phyloP scores from a whole-genome alignment of 306 rosid species.

The Astragalus glycyphyllos region DNA sequence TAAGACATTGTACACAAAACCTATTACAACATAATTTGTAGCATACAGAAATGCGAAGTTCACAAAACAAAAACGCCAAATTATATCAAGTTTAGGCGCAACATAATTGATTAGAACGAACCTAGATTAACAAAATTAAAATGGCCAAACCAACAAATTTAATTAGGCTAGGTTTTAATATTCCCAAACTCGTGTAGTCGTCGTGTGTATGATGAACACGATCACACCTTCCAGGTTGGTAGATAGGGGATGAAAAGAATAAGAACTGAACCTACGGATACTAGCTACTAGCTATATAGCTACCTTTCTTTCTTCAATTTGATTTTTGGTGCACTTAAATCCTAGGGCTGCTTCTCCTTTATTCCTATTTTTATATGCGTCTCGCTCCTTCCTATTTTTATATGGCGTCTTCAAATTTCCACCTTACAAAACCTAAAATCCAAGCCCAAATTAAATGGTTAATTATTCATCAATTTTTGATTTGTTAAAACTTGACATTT shows the following conservation, averaged over 20 bases:
- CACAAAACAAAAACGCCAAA: no score
- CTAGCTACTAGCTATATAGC: no score
- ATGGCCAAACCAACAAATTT: no score
- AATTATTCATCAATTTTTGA: not conserved
- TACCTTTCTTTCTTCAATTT: conserved; percentile 39
- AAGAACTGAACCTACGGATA: conserved; percentile 48
- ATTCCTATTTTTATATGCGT: conserved; percentile 42
- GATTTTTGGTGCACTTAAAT: conserved; percentile 52
- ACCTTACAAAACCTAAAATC: not conserved
- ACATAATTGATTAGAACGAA: no score
- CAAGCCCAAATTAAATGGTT: not conserved
- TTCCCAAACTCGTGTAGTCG: not conserved
- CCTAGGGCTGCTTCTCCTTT: conserved; percentile 51
- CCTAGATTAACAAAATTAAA: no score
- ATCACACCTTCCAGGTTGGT: not conserved
- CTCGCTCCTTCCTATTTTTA: conserved; percentile 28
- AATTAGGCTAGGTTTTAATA: no score
- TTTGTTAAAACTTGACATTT: no score
- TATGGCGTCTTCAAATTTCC: conserved; percentile 1
- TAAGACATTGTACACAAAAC: no score
- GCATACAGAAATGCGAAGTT: no score
- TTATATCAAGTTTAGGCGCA: no score
- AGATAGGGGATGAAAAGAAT: conserved; percentile 46
- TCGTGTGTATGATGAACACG: no score
- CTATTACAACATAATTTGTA: no score